Evolutionary conservation across 306 rosid species (phyloP).

Genomic region (Prunus mira): DNA sequence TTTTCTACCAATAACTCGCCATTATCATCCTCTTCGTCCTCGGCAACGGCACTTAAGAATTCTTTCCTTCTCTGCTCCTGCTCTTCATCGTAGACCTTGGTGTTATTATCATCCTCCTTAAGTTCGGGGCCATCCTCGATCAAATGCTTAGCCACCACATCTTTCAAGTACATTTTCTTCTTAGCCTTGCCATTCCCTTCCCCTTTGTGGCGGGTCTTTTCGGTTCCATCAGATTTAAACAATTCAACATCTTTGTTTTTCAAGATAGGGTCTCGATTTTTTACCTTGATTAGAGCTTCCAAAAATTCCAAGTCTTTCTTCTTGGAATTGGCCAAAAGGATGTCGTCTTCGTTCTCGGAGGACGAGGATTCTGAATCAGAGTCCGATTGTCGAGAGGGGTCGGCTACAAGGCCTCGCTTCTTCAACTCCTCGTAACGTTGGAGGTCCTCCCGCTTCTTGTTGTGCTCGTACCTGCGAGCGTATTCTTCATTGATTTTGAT

Average conservation of each 20-base stretch:
- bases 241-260: constrained; percentile 55
- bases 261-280: constrained; percentile 60
- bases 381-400: constrained; percentile 24
- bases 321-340: constrained; percentile 13
- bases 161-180: constrained; percentile 58
- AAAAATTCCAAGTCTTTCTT: constrained; percentile 47
- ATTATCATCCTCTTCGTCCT: constrained; percentile 43
- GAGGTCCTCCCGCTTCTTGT: constrained; percentile 84
- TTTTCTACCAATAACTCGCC: constrained; percentile 50
- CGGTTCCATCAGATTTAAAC: constrained; percentile 47
- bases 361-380: constrained; percentile 4
- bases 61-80: constrained; percentile 62
- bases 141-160: constrained; percentile 66
- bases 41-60: constrained; percentile 48
- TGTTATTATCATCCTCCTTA: constrained; percentile 25
- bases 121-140: constrained; percentile 69
- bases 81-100: constrained; percentile 52
- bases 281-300: constrained; percentile 66
- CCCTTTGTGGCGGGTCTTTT: constrained; percentile 20
- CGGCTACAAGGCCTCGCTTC: constrained; percentile 59
- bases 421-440: constrained; percentile 71
- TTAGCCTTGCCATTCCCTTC: constrained; percentile 22
- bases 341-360: constrained; percentile 1
- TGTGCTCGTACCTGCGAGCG: constrained; percentile 58
- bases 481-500: constrained; percentile 50